A percentile compares a stretch with the other conserved stretches of the same genome.
phyloP scores from a whole-genome alignment of 768 basidiomycete genomes.

The Solioccasus polychromus region DNA sequence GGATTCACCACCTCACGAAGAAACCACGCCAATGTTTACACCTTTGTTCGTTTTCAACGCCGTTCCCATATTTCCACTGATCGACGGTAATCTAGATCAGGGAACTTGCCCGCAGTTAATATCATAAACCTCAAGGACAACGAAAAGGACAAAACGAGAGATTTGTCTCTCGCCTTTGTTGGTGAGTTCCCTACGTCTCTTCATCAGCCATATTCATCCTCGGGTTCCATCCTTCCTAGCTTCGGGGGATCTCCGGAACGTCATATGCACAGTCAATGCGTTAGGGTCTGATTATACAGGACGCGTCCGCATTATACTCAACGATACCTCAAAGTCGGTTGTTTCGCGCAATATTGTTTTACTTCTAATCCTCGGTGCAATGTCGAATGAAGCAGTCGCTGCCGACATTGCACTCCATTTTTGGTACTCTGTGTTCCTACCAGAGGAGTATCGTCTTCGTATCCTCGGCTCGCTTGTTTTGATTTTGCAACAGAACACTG shows the following conservation, averaged over 20 bases:
- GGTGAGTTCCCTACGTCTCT: conserved; percentile 14
- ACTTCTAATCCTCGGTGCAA: conserved; percentile 37
- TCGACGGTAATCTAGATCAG: conserved; percentile 8
- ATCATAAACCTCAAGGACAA: conserved; percentile 26
- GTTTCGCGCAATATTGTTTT: conserved; percentile 40
- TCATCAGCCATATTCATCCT: too few relatives aligned
- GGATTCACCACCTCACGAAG: not conserved
- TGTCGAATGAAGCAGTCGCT: conserved; percentile 30
- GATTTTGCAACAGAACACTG: conserved; percentile 8
- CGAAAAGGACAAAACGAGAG: conserved; percentile 14
- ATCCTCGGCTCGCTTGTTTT: conserved; percentile 19
- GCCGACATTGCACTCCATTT: conserved; percentile 46
- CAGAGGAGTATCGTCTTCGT: conserved; percentile 26
- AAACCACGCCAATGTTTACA: conserved; percentile 8
- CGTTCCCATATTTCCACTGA: not conserved
- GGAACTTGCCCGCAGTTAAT: conserved; percentile 28
- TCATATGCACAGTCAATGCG: conserved; percentile 40
- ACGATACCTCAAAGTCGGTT: conserved; percentile 34
- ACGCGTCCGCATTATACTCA: conserved; percentile 37
- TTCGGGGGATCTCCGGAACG: conserved; percentile 46
- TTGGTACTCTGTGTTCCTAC: conserved; percentile 45
- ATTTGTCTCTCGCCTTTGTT: conserved; percentile 22
- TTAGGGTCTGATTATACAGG: conserved; percentile 41
- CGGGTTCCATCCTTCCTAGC: conserved; percentile 23
- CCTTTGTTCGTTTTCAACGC: conserved; percentile 22